Evolutionary conservation across 2,329 filamentous ascomycete genomes (phyloP), one percentile per base, ranked within the genome.

Genomic region (Fusarium sp.): DNA sequence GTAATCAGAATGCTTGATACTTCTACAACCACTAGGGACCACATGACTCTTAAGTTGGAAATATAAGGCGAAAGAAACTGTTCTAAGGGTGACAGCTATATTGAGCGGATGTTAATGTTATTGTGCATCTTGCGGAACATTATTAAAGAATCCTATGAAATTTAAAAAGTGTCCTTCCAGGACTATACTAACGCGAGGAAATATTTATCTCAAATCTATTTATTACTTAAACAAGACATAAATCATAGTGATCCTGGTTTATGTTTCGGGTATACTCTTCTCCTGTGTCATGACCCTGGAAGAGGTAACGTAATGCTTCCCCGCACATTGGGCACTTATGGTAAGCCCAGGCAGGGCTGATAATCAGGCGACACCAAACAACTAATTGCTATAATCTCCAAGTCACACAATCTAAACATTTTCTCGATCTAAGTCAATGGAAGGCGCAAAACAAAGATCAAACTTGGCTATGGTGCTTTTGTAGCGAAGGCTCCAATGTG

Each of bases 361-460:
- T 30, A 6, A 23, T 18, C 47, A 33, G 16, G n/a, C 11, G 5
- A 23, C 13, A 50, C 2, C 4, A 23, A 6, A 23, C 3, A 16
- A 10, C 28, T 6, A 2, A 23, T 10, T 13, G 16, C 21, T 50
- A n/a, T 4, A 13, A 19, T 13, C 16, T 10, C 8, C 12, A 19
- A 9, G 6, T n/a, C 2, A 30, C 6, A 12, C 7, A 32, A 18
- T 21, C 2, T 5, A 9, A 18, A 13, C 9, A 1, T 16, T 9
- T 5, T 49, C 0, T 4, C 7, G 9, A n/a, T 6, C 7, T 15
- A 5, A 0, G 23, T 33, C 10, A 23, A 23, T 9, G 1, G 4
- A 19, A 2, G 12, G 8, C 4, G 8, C 4, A 18, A 16, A 6
- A 16, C 3, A 19, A 50, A 2, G 3, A 2, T 23, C 8, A 23